Conservation (phyloP, 129 eudicot species). For the Arctium lappa region DNA sequence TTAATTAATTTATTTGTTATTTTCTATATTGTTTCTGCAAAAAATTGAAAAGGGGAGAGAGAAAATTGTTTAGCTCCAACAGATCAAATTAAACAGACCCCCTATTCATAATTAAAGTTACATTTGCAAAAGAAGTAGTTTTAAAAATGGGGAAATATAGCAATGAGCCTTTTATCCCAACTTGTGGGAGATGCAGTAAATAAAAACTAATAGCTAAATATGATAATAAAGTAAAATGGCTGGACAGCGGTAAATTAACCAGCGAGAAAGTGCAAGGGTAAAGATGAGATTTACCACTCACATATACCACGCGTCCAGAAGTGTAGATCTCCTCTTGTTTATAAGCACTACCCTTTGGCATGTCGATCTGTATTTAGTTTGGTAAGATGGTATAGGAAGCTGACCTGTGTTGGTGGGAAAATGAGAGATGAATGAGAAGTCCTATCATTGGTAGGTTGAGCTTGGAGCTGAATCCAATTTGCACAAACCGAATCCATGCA, state of each 20-base stretch:
- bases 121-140: not conserved
- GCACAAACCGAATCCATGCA: not conserved
- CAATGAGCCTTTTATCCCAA: not conserved
- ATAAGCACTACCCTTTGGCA: not conserved
- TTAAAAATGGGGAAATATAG: not conserved
- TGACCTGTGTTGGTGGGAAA: not conserved
- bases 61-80: no score
- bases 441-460: not conserved
- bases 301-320: not conserved
- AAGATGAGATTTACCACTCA: not conserved
- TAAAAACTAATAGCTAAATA: not conserved
- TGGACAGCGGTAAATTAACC: not conserved
- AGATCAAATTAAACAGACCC: no score
- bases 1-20: no score
- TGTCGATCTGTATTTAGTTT: not conserved
- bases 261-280: not conserved
- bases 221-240: not conserved
- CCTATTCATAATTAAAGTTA: no score
- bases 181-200: not conserved
- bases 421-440: not conserved
- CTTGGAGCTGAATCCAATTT: not conserved
- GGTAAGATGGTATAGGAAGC: not conserved
- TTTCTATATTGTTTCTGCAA: no score
- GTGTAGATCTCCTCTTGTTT: not conserved
- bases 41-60: no score